Percentiles rank a stretch among this genome's conserved stretches.
phyloP scores from a whole-genome alignment of 768 basidiomycete species.

The Boletus vermiculosoides region DNA sequence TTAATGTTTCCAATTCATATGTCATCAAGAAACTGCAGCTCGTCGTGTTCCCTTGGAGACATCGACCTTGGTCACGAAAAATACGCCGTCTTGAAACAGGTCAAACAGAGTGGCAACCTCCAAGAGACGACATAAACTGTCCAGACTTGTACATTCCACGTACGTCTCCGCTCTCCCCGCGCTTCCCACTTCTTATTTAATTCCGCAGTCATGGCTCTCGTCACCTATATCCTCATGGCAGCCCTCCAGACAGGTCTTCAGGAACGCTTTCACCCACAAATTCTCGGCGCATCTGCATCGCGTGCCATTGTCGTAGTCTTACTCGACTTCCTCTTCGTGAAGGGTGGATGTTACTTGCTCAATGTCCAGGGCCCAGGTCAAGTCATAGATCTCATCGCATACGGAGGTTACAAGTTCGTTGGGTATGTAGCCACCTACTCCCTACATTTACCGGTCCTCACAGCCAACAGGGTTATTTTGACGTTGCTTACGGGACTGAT shows the following conservation, averaged over 20 bases:
- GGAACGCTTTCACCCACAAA: constrained; percentile 81
- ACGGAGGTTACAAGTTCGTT: constrained; percentile 97
- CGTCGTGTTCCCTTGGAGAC: constrained; percentile 94
- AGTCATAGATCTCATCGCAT: constrained; percentile 82
- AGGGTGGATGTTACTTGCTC: constrained; percentile 89
- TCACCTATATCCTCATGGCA: constrained; percentile 90
- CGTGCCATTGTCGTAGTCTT: constrained; percentile 82
- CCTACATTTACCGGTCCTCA: not conserved
- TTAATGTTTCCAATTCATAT: constrained; percentile 96
- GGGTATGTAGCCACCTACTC: constrained; percentile 51
- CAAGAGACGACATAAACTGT: constrained; percentile 91
- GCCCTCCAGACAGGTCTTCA: constrained; percentile 83
- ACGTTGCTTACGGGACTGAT: constrained; percentile 74
- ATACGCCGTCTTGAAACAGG: constrained; percentile 61
- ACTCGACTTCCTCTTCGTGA: constrained; percentile 86
- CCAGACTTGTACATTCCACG: constrained; percentile 97
- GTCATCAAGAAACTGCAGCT: constrained; percentile 86
- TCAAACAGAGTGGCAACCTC: constrained; percentile 76
- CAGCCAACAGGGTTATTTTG: constrained; percentile 68
- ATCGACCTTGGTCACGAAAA: constrained; percentile 81
- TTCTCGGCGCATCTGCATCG: constrained; percentile 83
- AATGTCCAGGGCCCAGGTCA: constrained; percentile 75
- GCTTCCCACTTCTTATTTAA: constrained; percentile 11
- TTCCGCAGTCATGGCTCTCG: constrained; percentile 83
- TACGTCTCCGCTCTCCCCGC: constrained; percentile 32